Evolutionary conservation across 441 rosid genomes (phyloP).

Genomic region (Brassica balearica): DNA sequence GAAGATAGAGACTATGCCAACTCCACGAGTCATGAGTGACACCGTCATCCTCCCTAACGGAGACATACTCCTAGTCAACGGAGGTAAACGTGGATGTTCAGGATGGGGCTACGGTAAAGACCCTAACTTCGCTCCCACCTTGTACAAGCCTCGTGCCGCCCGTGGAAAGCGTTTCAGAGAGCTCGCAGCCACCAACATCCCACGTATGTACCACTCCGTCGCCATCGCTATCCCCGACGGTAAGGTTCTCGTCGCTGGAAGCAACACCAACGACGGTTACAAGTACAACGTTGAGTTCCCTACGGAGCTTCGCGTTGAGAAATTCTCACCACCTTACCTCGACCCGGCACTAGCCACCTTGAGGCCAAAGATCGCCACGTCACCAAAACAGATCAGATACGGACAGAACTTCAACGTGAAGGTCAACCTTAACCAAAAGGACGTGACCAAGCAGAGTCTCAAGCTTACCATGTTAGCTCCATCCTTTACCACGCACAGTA

Average conservation of each 20-base stretch:
- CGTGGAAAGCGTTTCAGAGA: conserved; percentile 49
- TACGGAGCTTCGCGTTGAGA: conserved; percentile 63
- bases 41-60: conserved; percentile 63
- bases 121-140: conserved; percentile 55
- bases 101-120: conserved; percentile 61
- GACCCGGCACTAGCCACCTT: conserved; percentile 36
- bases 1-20: conserved; percentile 63
- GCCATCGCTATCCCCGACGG: conserved; percentile 64
- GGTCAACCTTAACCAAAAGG: conserved; percentile 21
- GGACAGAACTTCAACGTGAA: conserved; percentile 43
- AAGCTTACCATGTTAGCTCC: conserved; percentile 56
- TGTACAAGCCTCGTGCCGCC: conserved; percentile 48
- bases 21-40: conserved; percentile 64
- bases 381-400: conserved; percentile 44
- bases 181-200: conserved; percentile 53
- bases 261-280: conserved; percentile 57
- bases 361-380: conserved; percentile 52
- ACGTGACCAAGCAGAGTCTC: conserved; percentile 38
- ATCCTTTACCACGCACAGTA: conserved; percentile 63
- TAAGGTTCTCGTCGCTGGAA: conserved; percentile 62
- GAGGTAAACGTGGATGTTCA: conserved; percentile 55
- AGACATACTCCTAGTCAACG: conserved; percentile 59
- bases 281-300: conserved; percentile 59
- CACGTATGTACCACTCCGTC: conserved; percentile 68
- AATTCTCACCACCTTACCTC: conserved; percentile 59